Conservation (phyloP, 2,329 filamentous ascomycete genomes). For the Claviceps maximensis region DNA sequence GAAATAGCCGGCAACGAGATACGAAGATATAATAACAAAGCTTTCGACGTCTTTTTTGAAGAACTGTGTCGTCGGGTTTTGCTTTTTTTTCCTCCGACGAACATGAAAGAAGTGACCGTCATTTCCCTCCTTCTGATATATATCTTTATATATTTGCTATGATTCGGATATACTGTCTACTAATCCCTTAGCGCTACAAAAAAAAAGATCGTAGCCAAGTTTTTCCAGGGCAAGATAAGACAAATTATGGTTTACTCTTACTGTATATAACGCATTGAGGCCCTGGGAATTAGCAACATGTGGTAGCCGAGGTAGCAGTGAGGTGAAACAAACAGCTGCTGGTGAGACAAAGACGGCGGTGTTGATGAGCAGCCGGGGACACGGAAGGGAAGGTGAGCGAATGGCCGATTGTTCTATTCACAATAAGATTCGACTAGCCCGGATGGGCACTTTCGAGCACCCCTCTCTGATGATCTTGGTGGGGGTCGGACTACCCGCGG, state of each 20-base stretch:
- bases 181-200: not conserved
- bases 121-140: no score
- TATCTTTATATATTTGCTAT: no score
- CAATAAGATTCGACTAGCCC: no score
- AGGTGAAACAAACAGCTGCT: not conserved
- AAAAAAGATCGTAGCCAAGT: not conserved
- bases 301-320: not conserved
- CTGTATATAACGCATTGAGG: not conserved
- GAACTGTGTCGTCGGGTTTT: no score
- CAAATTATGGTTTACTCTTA: not conserved
- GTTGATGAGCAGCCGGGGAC: not conserved
- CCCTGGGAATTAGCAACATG: not conserved
- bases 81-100: no score
- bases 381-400: no score
- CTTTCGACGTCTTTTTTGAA: not conserved
- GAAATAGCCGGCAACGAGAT: no score
- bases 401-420: not conserved
- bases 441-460: no score
- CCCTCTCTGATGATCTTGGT: no score
- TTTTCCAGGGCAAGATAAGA: not conserved
- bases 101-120: no score
- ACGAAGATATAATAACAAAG: not conserved
- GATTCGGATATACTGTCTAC: not conserved
- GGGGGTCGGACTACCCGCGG: no score
- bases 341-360: not conserved